A percentile compares a stretch with the other conserved stretches of the same genome.
Conservation (phyloP, 805 yeast species). For the Saccharomyces cerevisiae region DNA sequence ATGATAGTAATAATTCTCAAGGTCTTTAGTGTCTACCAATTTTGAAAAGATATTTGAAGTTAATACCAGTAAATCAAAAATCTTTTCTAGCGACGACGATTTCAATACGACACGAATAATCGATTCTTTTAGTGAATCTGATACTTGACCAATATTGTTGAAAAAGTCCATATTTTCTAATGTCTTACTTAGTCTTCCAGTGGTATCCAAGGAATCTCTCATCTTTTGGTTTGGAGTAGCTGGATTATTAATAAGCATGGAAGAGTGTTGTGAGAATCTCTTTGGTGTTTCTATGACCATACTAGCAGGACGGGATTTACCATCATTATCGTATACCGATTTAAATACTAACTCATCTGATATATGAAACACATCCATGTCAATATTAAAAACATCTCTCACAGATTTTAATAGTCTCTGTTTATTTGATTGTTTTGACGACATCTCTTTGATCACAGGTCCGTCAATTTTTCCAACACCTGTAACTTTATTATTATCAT, state of each 20-base stretch:
- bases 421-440: constrained; percentile 28
- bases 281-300: constrained; percentile 40
- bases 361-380: constrained; percentile 48
- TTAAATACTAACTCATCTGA: constrained; percentile 53
- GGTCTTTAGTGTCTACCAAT: constrained; percentile 36
- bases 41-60: constrained; percentile 55
- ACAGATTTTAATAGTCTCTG: constrained; percentile 48
- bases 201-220: constrained; percentile 20
- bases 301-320: constrained; percentile 38
- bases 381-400: constrained; percentile 57
- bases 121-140: constrained; percentile 31
- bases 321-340: constrained; percentile 34
- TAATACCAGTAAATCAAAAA: constrained; percentile 71
- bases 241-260: constrained; percentile 4
- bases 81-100: constrained; percentile 64
- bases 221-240: constrained; percentile 1
- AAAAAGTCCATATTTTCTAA: constrained; percentile 27
- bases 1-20: constrained; percentile 33
- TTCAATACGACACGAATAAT: constrained; percentile 44
- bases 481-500: constrained; percentile 29
- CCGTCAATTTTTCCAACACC: constrained; percentile 41
- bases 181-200: constrained; percentile 18
- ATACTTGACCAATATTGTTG: constrained; percentile 23
- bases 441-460: constrained; percentile 21
- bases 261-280: constrained; percentile 34